phyloP scores from a whole-genome alignment of 1,139 yeast genomes.

The Nakaseomyces sp. region DNA sequence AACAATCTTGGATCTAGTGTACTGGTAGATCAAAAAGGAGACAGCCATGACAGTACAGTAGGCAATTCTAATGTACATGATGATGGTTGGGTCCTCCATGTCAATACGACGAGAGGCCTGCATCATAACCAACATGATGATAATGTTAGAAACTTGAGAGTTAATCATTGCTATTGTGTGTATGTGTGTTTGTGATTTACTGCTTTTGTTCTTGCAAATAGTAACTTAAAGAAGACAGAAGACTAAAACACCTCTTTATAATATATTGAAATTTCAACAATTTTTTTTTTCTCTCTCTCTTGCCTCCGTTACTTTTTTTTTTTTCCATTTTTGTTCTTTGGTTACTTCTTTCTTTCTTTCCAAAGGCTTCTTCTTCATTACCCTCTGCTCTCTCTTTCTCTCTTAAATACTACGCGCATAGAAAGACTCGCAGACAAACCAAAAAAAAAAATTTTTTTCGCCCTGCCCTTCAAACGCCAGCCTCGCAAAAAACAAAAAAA shows the following conservation, averaged over 20 bases:
- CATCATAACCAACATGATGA: constrained; percentile 94
- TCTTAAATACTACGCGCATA: no score
- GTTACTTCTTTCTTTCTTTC: no score
- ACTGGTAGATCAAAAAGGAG: constrained; percentile 58
- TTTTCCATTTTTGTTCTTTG: no score
- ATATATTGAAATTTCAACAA: not conserved
- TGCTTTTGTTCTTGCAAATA: not conserved
- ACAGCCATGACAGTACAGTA: constrained; percentile 60
- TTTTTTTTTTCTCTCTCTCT: not conserved
- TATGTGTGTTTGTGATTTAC: not conserved
- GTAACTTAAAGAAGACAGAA: no score
- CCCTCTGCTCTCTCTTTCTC: no score
- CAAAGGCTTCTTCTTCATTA: no score
- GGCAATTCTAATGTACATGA: constrained; percentile 68
- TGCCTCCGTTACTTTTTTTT: not conserved
- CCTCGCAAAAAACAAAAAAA: no score
- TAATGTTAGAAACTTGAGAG: constrained; percentile 81
- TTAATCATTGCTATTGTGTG: constrained; percentile 40
- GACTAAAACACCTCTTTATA: not conserved
- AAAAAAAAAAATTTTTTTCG: no score
- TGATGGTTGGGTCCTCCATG: constrained; percentile 72
- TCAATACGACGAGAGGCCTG: constrained; percentile 86
- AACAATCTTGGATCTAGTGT: constrained; percentile 51
- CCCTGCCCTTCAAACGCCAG: no score
- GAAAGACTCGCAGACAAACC: no score